These are phyloP conservation scores for Linum tenue DNA, from an alignment of 345 rosid genomes.

Conservation along the genomic window DNA sequence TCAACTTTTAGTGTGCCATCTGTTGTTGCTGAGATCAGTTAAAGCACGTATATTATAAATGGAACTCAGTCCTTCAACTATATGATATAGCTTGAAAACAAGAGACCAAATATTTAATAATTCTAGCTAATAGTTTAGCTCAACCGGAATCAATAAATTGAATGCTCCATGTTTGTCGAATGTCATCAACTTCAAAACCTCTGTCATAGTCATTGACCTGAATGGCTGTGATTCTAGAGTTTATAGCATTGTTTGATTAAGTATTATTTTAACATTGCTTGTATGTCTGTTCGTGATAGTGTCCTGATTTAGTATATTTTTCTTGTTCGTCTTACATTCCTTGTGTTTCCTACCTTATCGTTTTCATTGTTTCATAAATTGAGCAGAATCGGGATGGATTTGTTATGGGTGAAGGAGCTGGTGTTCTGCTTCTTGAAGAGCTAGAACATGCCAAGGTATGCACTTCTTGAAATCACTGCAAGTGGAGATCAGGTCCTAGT, in stretches of 20 bases:
- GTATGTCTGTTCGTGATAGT: background rate
- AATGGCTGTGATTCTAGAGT: background rate
- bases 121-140: background rate
- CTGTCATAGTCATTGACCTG: background rate
- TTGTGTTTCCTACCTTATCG: constrained; percentile 1
- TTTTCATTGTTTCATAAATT: constrained; percentile 11
- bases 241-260: background rate
- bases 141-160: background rate
- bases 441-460: constrained; percentile 94
- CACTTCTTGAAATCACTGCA: background rate
- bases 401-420: constrained; percentile 98
- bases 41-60: background rate
- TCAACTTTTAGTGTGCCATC: background rate
- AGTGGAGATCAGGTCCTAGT: background rate
- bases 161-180: background rate
- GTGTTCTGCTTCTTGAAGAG: constrained; percentile 90
- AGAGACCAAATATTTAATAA: too few species aligned
- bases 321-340: background rate
- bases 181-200: background rate
- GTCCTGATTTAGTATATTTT: background rate
- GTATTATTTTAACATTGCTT: background rate
- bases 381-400: constrained; percentile 90
- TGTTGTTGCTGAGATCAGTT: background rate
- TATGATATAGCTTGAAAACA: too few species aligned
- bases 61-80: background rate